Evolutionary conservation across 805 yeast species (phyloP), one percentile per base, ranked within the genome.

Genomic region (Candida schatavii): DNA sequence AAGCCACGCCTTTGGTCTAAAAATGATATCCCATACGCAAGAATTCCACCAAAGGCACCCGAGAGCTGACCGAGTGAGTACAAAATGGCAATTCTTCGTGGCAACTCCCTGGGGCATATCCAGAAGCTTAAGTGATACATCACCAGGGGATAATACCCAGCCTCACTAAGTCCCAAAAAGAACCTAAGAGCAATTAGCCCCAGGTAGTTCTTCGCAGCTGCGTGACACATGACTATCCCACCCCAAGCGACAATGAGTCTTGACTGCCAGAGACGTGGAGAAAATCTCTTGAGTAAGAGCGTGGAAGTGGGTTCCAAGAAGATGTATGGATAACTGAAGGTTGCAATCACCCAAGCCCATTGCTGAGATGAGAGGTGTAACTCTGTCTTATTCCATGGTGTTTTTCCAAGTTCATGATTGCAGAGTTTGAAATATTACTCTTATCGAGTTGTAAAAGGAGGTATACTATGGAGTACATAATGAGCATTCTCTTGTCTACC

Each of bases 11-110:
- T 48, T 25, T 40, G 43, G 25, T 46, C 40, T 29, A 46, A 30
- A 30, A 38, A 38, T 13, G 46, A 41, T 13, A 52, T 36, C 2
- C 52, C 55, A 42, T 50, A 53, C 2, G 60, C 55, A n/a, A 57
- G 26, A 14, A 55, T 36, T 1, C 58, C 62, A 11, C 52, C 41
- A 9, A 57, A 32, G 9, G 56, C 51, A 17, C 51, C 52, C 14
- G 60, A 47, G 26, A 59, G 37, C 29, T 52, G 48, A 5, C 59
- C 58, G 4, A 49, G 46, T 6, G 47, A 49, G 32, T 48, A 52
- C 39, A 56, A 50, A 32, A 53, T 40, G 3, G 59, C 55, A 35
- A 50, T 49, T 42, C 62, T 50, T n/a, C 46, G 38, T 3, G 51
- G 49, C 27, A 54, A 35, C 38, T 55, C 56, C 23, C 46, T 47